Evolutionary conservation across 768 basidiomycete genomes (phyloP).

Genomic region (Tephrocybe sp.): DNA sequence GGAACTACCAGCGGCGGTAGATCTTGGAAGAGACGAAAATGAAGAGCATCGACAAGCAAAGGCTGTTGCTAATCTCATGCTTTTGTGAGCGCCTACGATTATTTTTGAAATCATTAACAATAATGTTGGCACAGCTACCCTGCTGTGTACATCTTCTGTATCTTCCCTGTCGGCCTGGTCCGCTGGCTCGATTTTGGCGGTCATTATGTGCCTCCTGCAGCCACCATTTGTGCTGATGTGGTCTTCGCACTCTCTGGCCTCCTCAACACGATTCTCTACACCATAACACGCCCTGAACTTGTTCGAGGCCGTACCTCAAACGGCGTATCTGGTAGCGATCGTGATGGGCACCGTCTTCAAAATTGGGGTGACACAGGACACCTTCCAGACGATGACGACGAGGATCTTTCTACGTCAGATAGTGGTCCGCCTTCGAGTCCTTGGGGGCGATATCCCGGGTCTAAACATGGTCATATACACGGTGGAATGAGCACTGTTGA

Average conservation of each 20-base stretch:
- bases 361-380: too few relatives aligned
- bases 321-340: too few relatives aligned
- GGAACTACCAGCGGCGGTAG: too few relatives aligned
- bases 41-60: conserved; percentile 24
- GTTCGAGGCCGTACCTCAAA: too few relatives aligned
- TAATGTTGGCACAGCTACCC: conserved; percentile 39
- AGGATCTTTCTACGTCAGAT: too few relatives aligned
- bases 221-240: conserved; percentile 13
- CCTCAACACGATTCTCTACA: conserved; percentile 22
- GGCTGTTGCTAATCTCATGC: conserved; percentile 40
- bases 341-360: too few relatives aligned
- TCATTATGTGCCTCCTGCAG: conserved; percentile 8
- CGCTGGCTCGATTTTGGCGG: conserved; percentile 22
- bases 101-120: neutral
- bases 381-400: too few relatives aligned
- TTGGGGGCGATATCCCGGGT: too few relatives aligned
- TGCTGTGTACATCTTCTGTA: conserved; percentile 37
- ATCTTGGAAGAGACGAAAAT: conserved; percentile 10
- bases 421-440: too few relatives aligned
- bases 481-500: too few relatives aligned
- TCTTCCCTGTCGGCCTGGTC: conserved; percentile 20
- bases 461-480: too few relatives aligned
- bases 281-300: too few relatives aligned
- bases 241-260: conserved; percentile 21
- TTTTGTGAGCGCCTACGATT: conserved; percentile 38